Evolutionary conservation across 2,329 filamentous ascomycete species (phyloP).

Genomic region (Dendrostoma leiphaemia): DNA sequence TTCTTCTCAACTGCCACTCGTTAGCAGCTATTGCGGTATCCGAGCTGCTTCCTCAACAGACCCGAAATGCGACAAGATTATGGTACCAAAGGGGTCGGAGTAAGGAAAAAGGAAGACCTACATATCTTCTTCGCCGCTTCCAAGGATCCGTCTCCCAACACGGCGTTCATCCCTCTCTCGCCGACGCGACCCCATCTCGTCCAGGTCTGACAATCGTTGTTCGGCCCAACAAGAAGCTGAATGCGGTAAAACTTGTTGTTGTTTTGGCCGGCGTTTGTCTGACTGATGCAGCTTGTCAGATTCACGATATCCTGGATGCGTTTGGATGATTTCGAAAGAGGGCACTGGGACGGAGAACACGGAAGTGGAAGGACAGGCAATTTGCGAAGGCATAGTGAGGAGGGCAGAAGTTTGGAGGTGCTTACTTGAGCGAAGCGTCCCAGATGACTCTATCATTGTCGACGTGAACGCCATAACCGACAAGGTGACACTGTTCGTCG

Average conservation of each 20-base stretch:
- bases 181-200: slow-evolving; percentile 80
- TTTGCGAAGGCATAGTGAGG: no score
- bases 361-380: no score
- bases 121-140: slow-evolving; percentile 45
- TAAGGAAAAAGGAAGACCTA: no score
- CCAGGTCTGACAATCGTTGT: slow-evolving; percentile 58
- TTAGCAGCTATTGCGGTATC: no score
- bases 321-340: no score
- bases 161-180: slow-evolving; percentile 49
- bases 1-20: slow-evolving; percentile 62
- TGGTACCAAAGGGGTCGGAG: no score
- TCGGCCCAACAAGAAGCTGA: slow-evolving; percentile 49
- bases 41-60: no score
- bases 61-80: no score
- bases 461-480: slow-evolving; percentile 58
- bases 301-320: no score
- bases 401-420: not conserved
- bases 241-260: slow-evolving; percentile 83
- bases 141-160: slow-evolving; percentile 41
- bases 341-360: no score
- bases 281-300: slow-evolving; percentile 27
- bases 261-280: slow-evolving; percentile 69
- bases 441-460: slow-evolving; percentile 66
- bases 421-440: slow-evolving; percentile 69
- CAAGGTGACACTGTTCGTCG: slow-evolving; percentile 42